These are phyloP conservation scores for Coemansia sp. DNA, from an alignment of 192 early-diverging fungal species.

Conservation along the genomic window DNA sequence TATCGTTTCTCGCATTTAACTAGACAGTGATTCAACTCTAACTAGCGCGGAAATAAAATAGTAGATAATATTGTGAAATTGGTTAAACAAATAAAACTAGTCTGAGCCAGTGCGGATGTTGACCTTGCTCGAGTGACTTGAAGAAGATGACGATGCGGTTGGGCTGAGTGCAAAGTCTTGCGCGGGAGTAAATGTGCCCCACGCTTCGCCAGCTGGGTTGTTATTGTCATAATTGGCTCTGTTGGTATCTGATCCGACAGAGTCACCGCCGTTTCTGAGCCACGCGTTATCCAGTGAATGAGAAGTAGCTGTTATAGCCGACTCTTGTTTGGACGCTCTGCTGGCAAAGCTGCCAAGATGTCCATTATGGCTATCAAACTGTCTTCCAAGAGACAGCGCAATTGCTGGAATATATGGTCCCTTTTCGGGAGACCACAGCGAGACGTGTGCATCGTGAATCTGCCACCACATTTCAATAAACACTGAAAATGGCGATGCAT, in stretches of 20 bases:
- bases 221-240: constrained; percentile 5
- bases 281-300: constrained; percentile 35
- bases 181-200: constrained; percentile 43
- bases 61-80: background rate
- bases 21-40: background rate
- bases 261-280: constrained; percentile 11
- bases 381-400: constrained; percentile 12
- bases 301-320: background rate
- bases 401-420: constrained; percentile 12
- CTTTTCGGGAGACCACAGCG: constrained; percentile 25
- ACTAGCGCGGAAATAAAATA: background rate
- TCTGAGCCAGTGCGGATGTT: background rate
- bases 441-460: constrained; percentile 58
- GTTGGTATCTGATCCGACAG: background rate
- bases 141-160: background rate
- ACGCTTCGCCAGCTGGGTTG: constrained; percentile 20
- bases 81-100: background rate
- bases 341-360: background rate
- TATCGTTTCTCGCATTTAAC: no score
- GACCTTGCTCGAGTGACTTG: background rate
- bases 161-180: constrained; percentile 31
- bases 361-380: background rate
- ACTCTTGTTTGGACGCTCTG: background rate
- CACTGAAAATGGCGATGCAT: constrained; percentile 25
- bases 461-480: constrained; percentile 74